Evolutionary conservation across 345 rosid genomes (phyloP), one percentile per base, ranked within the genome.

Genomic region (Linum trigynum): DNA sequence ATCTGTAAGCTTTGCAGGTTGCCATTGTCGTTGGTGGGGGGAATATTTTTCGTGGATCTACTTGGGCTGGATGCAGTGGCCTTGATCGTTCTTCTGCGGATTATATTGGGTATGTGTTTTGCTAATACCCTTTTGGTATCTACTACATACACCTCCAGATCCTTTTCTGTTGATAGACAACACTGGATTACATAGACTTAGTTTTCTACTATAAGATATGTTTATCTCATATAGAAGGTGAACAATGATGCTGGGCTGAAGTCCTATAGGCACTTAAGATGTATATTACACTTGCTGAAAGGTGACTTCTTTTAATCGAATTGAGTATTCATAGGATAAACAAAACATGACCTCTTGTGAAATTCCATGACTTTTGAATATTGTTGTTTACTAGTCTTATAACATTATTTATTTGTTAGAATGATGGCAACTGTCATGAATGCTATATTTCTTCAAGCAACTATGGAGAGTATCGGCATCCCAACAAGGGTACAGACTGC

Each of bases 81-180:
- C 99, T 94, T 78, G 97, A 94, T 63, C 95, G 96, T 67, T 94
- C 99, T 53, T 94, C 99, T 37, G 99, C 99, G 55, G 97, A 92
- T 71, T 88, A 86, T 71, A 88, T 90, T 55, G 99, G 98, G 99
- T 90, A 85, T 55, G 12, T 48, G 62, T 61, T 64, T 67, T 48
- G 16, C n/a, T 36, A 50, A 14, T 23, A 43, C 16, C 32, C n/a
- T 11, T 56, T 56, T 56, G 59, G 23, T 16, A n/a, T 16, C 36
- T 35, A 7, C 7, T 56, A 7, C 35, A 11, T 56, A n/a, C 36
- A 16, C 59, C 23, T n/a, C 36, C 59, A 56, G 16, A 11, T 3
- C 59, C 12, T 56, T 35, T 23, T 23, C 32, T 23, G 32, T 23
- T 23, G 32, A 23, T 23, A 23, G 32, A 23, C 32, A 23, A 23